phyloP scores from a whole-genome alignment of 768 basidiomycete genomes.

The Leccinum truebloodii region DNA sequence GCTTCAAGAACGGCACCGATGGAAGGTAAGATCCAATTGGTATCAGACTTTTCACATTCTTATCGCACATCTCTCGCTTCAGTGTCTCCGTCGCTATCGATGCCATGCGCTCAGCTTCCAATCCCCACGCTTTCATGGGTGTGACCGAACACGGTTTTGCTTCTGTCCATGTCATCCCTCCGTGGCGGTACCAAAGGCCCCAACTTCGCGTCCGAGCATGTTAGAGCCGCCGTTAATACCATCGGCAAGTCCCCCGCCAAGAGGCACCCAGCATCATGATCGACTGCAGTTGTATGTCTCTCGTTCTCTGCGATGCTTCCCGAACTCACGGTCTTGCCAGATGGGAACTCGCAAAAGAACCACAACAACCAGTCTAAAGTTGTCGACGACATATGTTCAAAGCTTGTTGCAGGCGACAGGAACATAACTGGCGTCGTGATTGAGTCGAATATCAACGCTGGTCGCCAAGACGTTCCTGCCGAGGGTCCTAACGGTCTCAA shows the following conservation, averaged over 20 bases:
- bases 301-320: too few relatives aligned
- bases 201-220: conserved; percentile 78
- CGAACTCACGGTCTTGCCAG: too few relatives aligned
- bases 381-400: too few relatives aligned
- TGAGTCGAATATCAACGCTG: too few relatives aligned
- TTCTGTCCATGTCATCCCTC: conserved; percentile 92
- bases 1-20: conserved; percentile 99
- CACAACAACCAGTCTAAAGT: too few relatives aligned
- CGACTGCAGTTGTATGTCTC: too few relatives aligned
- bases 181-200: conserved; percentile 87
- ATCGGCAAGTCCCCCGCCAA: conserved; percentile 64
- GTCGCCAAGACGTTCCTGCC: too few relatives aligned
- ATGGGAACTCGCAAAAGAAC: too few relatives aligned
- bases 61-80: conserved; percentile 4
- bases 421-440: too few relatives aligned
- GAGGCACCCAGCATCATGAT: conserved; percentile 21
- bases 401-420: too few relatives aligned
- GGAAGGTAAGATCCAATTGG: conserved; percentile 54
- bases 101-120: conserved; percentile 89
- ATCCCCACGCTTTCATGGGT: conserved; percentile 97
- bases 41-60: not conserved
- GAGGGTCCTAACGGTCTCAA: too few relatives aligned
- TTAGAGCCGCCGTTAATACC: conserved; percentile 58
- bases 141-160: conserved; percentile 86
- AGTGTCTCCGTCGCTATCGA: conserved; percentile 90